A percentile compares a stretch with the other conserved stretches of the same genome.
These are phyloP conservation scores for Scalesia atractyloides DNA, from an alignment of 129 eudicot genomes.

Conservation along the genomic window DNA sequence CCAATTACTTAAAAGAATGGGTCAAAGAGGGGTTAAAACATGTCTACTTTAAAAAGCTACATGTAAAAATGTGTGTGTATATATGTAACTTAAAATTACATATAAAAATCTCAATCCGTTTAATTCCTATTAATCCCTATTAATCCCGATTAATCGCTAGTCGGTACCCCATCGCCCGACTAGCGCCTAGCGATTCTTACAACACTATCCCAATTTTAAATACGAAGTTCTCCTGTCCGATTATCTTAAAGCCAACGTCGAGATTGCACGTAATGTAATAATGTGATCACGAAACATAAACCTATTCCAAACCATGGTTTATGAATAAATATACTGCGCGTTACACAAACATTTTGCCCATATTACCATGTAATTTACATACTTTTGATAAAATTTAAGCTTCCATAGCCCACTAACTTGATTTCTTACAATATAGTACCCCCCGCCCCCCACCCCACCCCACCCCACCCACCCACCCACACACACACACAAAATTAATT, in stretches of 20 bases:
- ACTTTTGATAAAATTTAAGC: not conserved
- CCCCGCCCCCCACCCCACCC: too few relatives aligned
- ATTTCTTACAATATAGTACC: not conserved
- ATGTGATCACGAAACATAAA: conserved; percentile 6
- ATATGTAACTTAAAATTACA: too few relatives aligned
- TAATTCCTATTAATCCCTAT: too few relatives aligned
- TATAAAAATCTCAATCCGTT: too few relatives aligned
- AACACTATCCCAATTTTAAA: not conserved
- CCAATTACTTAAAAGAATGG: too few relatives aligned
- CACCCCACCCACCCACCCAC: too few relatives aligned
- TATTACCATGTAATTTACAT: not conserved
- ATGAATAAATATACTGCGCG: not conserved
- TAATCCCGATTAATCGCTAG: too few relatives aligned
- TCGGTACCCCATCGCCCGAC: too few relatives aligned
- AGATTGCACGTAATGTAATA: not conserved
- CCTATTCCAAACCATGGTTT: conserved; percentile 1
- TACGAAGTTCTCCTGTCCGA: not conserved
- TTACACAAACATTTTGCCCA: not conserved
- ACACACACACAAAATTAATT: not conserved
- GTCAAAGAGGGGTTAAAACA: too few relatives aligned
- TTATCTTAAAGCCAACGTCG: not conserved
- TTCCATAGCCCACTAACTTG: not conserved
- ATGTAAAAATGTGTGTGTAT: too few relatives aligned
- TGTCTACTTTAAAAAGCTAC: too few relatives aligned
- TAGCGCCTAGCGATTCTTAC: too few relatives aligned